Base-by-base conservation (phyloP, 2,329 filamentous ascomycete genomes). In the Aspergillus sp. region DNA sequence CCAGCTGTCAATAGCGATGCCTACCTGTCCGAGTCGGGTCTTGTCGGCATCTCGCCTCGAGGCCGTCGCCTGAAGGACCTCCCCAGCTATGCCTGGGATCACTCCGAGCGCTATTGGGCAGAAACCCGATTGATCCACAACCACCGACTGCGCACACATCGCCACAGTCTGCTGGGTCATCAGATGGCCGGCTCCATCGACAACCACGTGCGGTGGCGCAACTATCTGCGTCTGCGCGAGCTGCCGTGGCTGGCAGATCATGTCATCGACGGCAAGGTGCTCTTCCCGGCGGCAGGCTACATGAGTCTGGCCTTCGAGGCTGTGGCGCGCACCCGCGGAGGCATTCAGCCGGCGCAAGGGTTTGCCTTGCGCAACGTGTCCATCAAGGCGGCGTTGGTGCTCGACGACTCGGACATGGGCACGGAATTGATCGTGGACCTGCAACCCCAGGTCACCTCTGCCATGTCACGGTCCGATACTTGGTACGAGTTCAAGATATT, bases 211-310 rank as follows among this genome's bases (percentile, higher is more conserved):
- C 36, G 41, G 19, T 60, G 58, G 58, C 52, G 50, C 23, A 23
- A 27, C 15, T 48, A 48, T 19, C 54, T 61, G 19, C 54, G 59
- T 13, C 10, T 54, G 11, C 41, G 25, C 5, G 59, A 61, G 49
- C 19, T 58, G 10, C 30, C 54, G 8, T 61, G 59, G 59, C 15
- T 61, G 17, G 13, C 15, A 1, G 59, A 61, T 21, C 59, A 61
- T 42, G n/a, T 21, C 21, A 58, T 61, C 30, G 38, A 54, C 19
- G 48, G 48, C 17, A 39, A 58, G 19, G 44, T 49, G 8, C 15
- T 61, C 17, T 61, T 58, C 19, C 59, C 59, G 2, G 59, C 48
- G 0, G 59, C 59, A 15, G 59, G 59, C 5, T 58, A 58, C 27
- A 49, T 58, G 36, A 25, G n/a, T 11, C 57, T 58, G 30, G 59